A percentile compares a stretch with the other conserved stretches of the same genome.
phyloP scores from a whole-genome alignment of 1,284 basidiomycete species.

The Melanopsichium pennsylvanicum region DNA sequence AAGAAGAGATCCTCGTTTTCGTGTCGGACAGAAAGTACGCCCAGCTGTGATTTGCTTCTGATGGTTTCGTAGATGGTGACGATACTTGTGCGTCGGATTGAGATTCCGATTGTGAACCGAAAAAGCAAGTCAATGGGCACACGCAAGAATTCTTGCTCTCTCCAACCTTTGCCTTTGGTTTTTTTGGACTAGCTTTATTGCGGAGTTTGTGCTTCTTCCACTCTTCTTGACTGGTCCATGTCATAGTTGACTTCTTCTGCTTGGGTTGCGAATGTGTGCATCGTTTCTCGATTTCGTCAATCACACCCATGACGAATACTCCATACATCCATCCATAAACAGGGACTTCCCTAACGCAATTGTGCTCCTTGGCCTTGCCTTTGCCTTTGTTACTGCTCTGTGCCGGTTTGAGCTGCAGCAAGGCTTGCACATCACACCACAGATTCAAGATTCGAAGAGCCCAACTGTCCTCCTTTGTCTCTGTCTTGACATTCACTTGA shows the following conservation, averaged over 20 bases:
- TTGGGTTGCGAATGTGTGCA: not conserved
- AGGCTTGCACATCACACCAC: conserved; percentile 30
- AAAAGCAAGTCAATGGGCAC: conserved; percentile 16
- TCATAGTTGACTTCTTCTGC: conserved; percentile 3
- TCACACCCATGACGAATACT: conserved; percentile 53
- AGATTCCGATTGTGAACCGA: conserved; percentile 1
- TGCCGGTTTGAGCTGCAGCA: conserved; percentile 7
- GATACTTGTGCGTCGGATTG: too few relatives aligned
- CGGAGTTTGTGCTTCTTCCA: conserved; percentile 42
- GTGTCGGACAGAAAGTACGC: conserved; percentile 52
- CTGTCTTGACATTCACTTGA: conserved; percentile 68
- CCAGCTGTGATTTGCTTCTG: conserved; percentile 5
- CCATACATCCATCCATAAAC: conserved; percentile 57
- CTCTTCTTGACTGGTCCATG: conserved; percentile 49
- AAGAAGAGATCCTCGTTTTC: conserved; percentile 52
- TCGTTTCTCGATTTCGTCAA: conserved; percentile 56
- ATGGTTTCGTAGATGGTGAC: not conserved
- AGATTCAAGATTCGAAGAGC: conserved; percentile 71
- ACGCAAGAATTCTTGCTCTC: not conserved
- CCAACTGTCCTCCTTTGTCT: conserved; percentile 76
- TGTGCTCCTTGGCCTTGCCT: conserved; percentile 4
- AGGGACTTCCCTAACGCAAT: conserved; percentile 52
- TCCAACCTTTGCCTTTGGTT: conserved; percentile 2
- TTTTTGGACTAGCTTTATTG: conserved; percentile 16
- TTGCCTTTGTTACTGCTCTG: conserved; percentile 3